These are phyloP conservation scores for Puccinia hordei DNA, from an alignment of 1,284 basidiomycete genomes.

Conservation along the genomic window DNA sequence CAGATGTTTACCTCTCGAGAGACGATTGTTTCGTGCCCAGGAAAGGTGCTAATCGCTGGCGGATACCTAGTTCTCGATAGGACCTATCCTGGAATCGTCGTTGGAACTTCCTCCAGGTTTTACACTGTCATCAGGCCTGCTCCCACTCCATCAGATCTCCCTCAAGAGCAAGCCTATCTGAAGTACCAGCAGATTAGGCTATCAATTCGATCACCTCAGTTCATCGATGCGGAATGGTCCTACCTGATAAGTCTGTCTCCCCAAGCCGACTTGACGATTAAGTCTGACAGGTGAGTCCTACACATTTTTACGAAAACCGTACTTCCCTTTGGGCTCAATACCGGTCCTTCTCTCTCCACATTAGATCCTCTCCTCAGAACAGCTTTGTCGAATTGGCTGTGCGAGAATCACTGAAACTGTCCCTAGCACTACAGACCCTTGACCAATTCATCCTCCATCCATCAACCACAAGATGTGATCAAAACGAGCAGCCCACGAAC, in stretches of 20 bases:
- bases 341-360: too few relatives aligned
- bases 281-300: background rate
- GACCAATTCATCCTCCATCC: constrained; percentile 2
- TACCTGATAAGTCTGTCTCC: constrained; percentile 62
- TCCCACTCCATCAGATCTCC: background rate
- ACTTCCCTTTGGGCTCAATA: background rate
- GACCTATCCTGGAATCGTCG: constrained; percentile 76
- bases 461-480: background rate
- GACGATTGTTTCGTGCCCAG: constrained; percentile 12
- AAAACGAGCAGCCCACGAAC: background rate
- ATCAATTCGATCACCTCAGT: constrained; percentile 86
- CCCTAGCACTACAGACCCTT: constrained; percentile 8
- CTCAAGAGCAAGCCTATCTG: background rate
- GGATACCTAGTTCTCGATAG: constrained; percentile 91
- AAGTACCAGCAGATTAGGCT: constrained; percentile 59
- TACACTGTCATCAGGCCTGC: constrained; percentile 66
- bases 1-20: background rate
- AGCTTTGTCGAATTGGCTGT: constrained; percentile 43
- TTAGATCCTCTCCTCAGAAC: constrained; percentile 19
- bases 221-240: constrained; percentile 74
- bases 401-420: constrained; percentile 30
- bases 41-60: constrained; percentile 65
- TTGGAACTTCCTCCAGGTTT: constrained; percentile 90
- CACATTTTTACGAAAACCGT: background rate
- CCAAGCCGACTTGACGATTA: background rate